Evolutionary conservation across 345 rosid genomes (phyloP).

Genomic region (Citrus reticulata): DNA sequence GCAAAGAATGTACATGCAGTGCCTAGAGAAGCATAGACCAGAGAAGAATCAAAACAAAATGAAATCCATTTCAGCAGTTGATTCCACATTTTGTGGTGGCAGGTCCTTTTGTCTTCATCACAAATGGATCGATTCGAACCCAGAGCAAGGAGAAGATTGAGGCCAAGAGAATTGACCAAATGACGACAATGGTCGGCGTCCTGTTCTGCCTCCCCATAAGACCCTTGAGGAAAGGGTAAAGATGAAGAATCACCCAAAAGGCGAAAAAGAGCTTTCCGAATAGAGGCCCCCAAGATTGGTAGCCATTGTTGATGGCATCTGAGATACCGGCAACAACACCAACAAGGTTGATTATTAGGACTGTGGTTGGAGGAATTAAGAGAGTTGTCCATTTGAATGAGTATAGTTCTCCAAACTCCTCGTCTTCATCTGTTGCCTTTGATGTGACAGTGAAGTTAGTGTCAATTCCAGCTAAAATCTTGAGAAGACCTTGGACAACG

Average conservation of each 20-base stretch:
- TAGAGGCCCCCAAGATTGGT: slow-evolving; percentile 88
- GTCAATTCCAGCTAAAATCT: slow-evolving; percentile 87
- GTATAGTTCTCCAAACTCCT: slow-evolving; percentile 84
- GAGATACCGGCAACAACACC: slow-evolving; percentile 96
- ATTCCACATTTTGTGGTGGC: slow-evolving; percentile 73
- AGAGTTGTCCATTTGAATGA: slow-evolving; percentile 94
- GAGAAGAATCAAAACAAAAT: slow-evolving; percentile 3
- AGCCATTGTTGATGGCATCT: slow-evolving; percentile 91
- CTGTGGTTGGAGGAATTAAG: slow-evolving; percentile 93
- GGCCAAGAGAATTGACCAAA: slow-evolving; percentile 91
- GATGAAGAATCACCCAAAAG: slow-evolving; percentile 94
- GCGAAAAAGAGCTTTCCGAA: slow-evolving; percentile 95
- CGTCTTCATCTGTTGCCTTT: slow-evolving; percentile 83
- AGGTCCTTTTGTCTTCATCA: slow-evolving; percentile 92
- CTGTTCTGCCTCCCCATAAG: slow-evolving; percentile 95
- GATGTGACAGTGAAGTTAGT: slow-evolving; percentile 97
- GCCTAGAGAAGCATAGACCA: slow-evolving; percentile 20
- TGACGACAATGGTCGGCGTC: slow-evolving; percentile 93
- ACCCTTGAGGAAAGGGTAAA: slow-evolving; percentile 98
- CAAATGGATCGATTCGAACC: slow-evolving; percentile 93
- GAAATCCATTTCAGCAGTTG: slow-evolving; percentile 50
- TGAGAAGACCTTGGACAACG: slow-evolving; percentile 79
- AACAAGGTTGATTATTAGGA: slow-evolving; percentile 80
- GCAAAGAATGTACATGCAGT: slow-evolving; percentile 24
- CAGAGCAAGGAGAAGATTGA: slow-evolving; percentile 96